Evolutionary conservation across 345 rosid species (phyloP), one percentile per base, ranked within the genome.

Genomic region (Eucalyptus marginata): DNA sequence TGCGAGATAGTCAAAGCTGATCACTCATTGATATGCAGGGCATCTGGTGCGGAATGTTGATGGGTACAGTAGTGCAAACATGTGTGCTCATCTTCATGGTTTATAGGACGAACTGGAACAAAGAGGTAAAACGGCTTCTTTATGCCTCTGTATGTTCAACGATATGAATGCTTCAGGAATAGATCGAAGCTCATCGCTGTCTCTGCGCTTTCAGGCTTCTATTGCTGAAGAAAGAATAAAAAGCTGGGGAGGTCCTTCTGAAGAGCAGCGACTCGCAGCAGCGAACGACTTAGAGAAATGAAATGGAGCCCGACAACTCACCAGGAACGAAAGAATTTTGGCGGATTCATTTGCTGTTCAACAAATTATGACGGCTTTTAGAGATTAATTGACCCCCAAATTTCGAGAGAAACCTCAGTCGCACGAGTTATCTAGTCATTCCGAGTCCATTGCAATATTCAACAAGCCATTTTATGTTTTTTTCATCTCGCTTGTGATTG

Each of bases 41-140:
- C 18, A 94, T 96, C 33, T 96, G 98, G 99, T 87, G 56, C 7
- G 97, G 98, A 33, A 96, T 96, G 99, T 36, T 96, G 44, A 86
- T 90, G 4, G 99, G 99, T 54, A 95, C 96, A 3, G 87, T 92
- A 87, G 88, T 93, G 31, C 99, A 96, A 87, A 94, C 96, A 12
- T 80, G 89, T 81, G 92, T 94, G 6, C 93, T 96, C 3, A 92
- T 93, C 25, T 90, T 89, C 86, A 95, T 96, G 96, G 90, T 96
- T 31, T 95, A 91, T 87, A 94, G 88, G 89, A 95, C 97, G 36
- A 94, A 96, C 62, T 96, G 99, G 99, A 92, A 83, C 89, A 92
- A 66, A 88, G 99, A 96, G 94, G 98, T 93, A 83, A 87, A 16
- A 17, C 11, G 49, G 36, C 43, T n/a, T 29, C 18, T 17, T 79